Evolutionary conservation across 768 basidiomycete species (phyloP).

Genomic region (Russula olivacea): DNA sequence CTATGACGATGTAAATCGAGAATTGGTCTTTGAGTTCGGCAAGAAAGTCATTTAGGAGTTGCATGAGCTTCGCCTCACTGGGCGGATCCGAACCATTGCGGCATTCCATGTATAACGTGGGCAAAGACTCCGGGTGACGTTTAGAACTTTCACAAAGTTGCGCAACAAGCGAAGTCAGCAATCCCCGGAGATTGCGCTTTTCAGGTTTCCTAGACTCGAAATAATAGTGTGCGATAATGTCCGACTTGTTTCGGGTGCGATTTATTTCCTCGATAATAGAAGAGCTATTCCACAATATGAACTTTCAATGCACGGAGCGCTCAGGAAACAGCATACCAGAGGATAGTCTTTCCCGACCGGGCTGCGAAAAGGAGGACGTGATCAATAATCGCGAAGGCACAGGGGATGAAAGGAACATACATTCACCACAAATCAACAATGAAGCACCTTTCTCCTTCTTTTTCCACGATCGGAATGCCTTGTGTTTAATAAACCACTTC

Average conservation of each 20-base stretch:
- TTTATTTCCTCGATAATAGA: conserved; percentile 3
- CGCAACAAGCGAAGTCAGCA: background rate
- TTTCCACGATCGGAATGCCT: background rate
- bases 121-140: background rate
- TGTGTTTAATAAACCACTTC: background rate
- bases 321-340: background rate
- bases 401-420: background rate
- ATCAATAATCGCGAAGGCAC: background rate
- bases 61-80: background rate
- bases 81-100: background rate
- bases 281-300: background rate
- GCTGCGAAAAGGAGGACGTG: background rate
- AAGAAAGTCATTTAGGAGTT: background rate
- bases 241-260: background rate
- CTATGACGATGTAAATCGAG: background rate
- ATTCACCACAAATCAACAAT: background rate
- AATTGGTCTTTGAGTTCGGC: background rate
- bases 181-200: background rate
- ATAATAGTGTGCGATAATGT: background rate
- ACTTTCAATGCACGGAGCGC: no score
- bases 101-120: background rate
- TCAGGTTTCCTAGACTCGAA: background rate
- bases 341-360: conserved; percentile 3
- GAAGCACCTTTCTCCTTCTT: background rate
- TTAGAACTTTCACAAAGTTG: background rate